phyloP scores from a whole-genome alignment of 2,329 filamentous ascomycete species.

The Exophiala alcalophila region DNA sequence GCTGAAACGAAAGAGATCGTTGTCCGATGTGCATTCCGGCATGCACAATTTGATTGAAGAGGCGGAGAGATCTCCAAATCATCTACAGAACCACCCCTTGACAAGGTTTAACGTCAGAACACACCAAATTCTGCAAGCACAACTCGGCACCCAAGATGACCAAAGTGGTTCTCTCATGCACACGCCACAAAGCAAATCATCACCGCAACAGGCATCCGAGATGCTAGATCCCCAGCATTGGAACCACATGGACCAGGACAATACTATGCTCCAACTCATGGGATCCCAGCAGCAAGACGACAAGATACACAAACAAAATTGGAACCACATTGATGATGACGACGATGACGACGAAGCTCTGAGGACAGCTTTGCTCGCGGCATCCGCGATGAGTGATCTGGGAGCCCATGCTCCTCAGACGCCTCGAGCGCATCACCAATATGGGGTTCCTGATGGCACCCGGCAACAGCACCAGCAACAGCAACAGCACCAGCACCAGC shows the following conservation, averaged over 20 bases:
- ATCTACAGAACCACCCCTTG: constrained; percentile 8
- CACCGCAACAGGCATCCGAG: not conserved
- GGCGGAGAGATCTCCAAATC: not conserved
- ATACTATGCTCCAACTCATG: constrained; percentile 3
- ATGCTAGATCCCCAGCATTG: not conserved
- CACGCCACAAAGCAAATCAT: too few relatives aligned
- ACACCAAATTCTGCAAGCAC: constrained; percentile 26
- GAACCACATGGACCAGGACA: constrained; percentile 1
- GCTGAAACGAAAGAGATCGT: not conserved
- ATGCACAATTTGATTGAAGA: constrained; percentile 3
- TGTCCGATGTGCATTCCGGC: not conserved
- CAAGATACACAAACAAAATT: not conserved
- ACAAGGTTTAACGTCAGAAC: constrained; percentile 25
- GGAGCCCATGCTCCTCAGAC: not conserved
- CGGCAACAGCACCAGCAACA: not conserved
- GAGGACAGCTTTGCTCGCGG: constrained; percentile 13
- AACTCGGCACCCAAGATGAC: constrained; percentile 18
- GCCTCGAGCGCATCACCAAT: not conserved
- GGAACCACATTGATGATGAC: not conserved
- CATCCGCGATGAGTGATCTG: constrained; percentile 5
- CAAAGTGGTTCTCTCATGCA: too few relatives aligned
- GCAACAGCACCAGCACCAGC: too few relatives aligned
- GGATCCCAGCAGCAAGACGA: constrained; percentile 2
- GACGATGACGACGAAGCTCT: constrained; percentile 12
- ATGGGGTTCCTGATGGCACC: too few relatives aligned